Evolutionary conservation across 2,329 filamentous ascomycete genomes (phyloP), one percentile per base, ranked within the genome.

Genomic region (Hypoxylon sp.): DNA sequence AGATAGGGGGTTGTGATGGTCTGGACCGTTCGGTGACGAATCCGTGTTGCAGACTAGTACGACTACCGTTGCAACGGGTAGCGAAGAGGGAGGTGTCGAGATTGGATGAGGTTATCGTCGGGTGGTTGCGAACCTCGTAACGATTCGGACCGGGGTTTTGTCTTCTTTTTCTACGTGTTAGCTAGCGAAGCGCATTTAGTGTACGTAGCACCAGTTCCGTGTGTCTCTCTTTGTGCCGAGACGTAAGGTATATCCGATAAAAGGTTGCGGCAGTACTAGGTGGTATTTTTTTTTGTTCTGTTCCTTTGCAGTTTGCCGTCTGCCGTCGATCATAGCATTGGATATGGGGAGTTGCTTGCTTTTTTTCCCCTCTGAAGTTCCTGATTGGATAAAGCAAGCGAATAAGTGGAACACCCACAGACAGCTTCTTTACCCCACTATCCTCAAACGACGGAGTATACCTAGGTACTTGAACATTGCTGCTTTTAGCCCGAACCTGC

Each of bases 21-120:
- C 69, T 72, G 62, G 69, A 70, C 64, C 65, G 67, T 62, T 72
- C 69, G 69, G 67, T 68, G 65, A 68, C 65, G 67, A 65, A 67
- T 62, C 46, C 36, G 62, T 70, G 64, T 69, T 48, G 55, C 53
- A 68, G 65, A 48, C 64, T 67, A 64, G 64, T 56, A 63, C 55
- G 65, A 63, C 49, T 65, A 70, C 58, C 52, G 67, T 70, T 68
- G 68, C 65, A 70, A 61, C 49, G 67, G 51, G 36, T 17, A 49
- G 50, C 49, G 60, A 61, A 50, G 49, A 62, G 56, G 41, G 60
- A 58, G 64, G 53, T 60, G 50, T 65, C 32, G 63, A 67, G 65
- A 71, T 65, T 65, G 60, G 52, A 46, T 55, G 65, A 70, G 53
- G 68, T 57, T 68, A 69, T 71, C 65, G 60, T 66, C 65, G 65